Base-by-base conservation (phyloP, 768 basidiomycete genomes). In the Dentipellis sp. region DNA sequence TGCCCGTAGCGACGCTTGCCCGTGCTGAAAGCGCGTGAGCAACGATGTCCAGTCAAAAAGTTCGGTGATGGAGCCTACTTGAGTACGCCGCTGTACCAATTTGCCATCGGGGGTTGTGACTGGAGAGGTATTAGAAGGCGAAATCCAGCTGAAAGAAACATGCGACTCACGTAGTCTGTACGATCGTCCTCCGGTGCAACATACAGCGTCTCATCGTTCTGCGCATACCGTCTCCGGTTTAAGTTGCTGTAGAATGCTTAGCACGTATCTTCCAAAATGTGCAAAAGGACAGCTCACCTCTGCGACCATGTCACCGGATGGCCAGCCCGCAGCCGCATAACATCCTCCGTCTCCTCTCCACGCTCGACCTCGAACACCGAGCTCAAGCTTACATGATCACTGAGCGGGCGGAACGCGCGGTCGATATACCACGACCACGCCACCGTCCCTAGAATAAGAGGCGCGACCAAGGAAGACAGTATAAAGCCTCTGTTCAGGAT, bases 41-140 rank as follows among this genome's bases (percentile, higher is more conserved):
- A 12, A 36, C 29, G 29, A 29, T 29, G 29, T 29, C 17, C 37
- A 23, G 29, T 40, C 16, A 11, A 21, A 10, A 12, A 11, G 29
- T 3, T 3, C 21, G 10, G 50, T 17, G 46, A 37, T 5, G 21
- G 52, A 50, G 63, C 75, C 62, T 67, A 91, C 91, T 95, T 95
- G 12, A 98, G 75, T 19, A 98, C 91, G 0, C 95, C 95, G 46
- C 78, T 79, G 68, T 92, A 97, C 84, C 91, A 94, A 63, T 91
- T 91, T 12, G 88, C 86, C 91, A 98, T 94, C 0, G 95, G 95
- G 0, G 95, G 94, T 69, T 98, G 95, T 0, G 91, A 93, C 88
- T 94, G 63, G 52, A 63, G 45, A 61, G 54, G 17, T 49, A 40
- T 21, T 42, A 47, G 39, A 35, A 23, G 22, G 37, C 16, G 5